phyloP scores from a whole-genome alignment of 1,139 yeast genomes.

The Candida sojae region DNA sequence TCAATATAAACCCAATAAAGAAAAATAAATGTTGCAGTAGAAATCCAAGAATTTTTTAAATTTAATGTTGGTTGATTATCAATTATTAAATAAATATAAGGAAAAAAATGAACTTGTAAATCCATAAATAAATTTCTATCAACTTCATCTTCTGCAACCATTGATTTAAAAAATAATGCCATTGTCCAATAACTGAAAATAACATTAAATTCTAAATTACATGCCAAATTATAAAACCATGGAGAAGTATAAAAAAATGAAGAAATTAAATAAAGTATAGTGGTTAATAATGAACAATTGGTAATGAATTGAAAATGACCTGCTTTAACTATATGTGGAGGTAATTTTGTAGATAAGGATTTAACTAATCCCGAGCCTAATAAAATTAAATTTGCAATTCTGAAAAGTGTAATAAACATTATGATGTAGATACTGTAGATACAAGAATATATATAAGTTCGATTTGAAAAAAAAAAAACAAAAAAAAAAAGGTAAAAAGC shows the following conservation, averaged over 20 bases:
- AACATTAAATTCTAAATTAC: constrained; percentile 23
- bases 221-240: constrained; percentile 14
- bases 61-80: constrained; percentile 4
- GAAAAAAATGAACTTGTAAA: constrained; percentile 24
- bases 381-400: constrained; percentile 5
- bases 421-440: not conserved
- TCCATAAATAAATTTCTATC: constrained; percentile 20
- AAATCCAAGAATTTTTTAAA: not conserved
- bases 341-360: constrained; percentile 22
- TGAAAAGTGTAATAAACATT: constrained; percentile 2
- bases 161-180: constrained; percentile 17
- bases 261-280: constrained; percentile 8
- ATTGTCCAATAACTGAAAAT: constrained; percentile 24
- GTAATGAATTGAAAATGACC: constrained; percentile 69
- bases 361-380: constrained; percentile 8
- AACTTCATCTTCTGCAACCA: constrained; percentile 20
- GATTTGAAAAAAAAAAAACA: too few species aligned
- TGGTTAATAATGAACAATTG: constrained; percentile 38
- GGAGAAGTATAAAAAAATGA: constrained; percentile 1
- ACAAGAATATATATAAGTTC: too few species aligned
- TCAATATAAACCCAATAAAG: constrained; percentile 12
- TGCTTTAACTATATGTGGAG: constrained; percentile 46
- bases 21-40: constrained; percentile 8
- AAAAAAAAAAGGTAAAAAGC: too few species aligned
- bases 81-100: constrained; percentile 17